Conservation (phyloP, 2,329 filamentous ascomycete genomes). For the Aureobasidium pullulans region DNA sequence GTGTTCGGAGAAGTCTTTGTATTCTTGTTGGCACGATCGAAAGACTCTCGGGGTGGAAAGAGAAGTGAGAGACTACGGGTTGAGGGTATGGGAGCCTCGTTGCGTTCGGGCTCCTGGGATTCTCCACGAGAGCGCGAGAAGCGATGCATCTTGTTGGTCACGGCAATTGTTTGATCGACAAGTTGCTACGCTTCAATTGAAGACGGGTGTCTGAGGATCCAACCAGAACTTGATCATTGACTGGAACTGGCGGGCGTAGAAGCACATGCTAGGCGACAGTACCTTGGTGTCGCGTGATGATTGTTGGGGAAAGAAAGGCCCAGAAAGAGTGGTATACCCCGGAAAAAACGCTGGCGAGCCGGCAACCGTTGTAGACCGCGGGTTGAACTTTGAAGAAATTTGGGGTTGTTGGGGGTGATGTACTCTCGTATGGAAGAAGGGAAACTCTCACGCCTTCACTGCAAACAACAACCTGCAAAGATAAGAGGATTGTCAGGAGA, state of each 20-base stretch:
- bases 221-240: not conserved
- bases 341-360: not conserved
- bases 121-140: constrained; percentile 5
- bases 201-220: not conserved
- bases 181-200: not conserved
- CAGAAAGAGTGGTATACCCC: constrained; percentile 12
- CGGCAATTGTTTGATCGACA: not conserved
- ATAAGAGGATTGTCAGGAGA: constrained; percentile 5
- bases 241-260: not conserved
- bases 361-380: not conserved
- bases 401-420: not conserved
- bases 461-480: not conserved
- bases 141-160: constrained; percentile 3
- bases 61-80: constrained; percentile 10
- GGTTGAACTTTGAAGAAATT: not conserved
- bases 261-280: constrained; percentile 8
- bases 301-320: constrained; percentile 7
- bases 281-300: constrained; percentile 9
- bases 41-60: constrained; percentile 3
- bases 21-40: constrained; percentile 4
- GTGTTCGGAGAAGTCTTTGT: not conserved
- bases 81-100: not conserved
- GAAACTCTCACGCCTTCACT: not conserved
- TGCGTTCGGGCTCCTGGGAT: constrained; percentile 3
- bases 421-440: not conserved